Evolutionary conservation across 2,329 filamentous ascomycete species (phyloP), one percentile per base, ranked within the genome.

Genomic region (Metarhizium brunneum): DNA sequence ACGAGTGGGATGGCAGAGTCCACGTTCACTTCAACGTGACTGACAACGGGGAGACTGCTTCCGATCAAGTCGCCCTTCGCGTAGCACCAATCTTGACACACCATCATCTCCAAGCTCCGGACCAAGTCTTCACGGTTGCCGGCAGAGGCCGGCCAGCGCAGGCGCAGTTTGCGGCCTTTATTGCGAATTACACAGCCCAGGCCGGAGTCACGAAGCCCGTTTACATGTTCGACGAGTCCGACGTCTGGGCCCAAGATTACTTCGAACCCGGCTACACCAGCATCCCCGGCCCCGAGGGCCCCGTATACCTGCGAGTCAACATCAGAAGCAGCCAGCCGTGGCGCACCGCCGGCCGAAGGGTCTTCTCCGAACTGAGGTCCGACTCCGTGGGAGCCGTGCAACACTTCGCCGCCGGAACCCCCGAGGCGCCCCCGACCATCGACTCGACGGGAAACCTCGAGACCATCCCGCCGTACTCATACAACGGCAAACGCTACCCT

Each of bases 1-100:
- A 47, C 0, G 58, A 35, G 4, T 71, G 68, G 68, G 61, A 70
- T 16, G 68, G 67, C 3, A 56, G 57, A 0, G 65, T 62, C 43
- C 63, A 14, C 8, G 59, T 67, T 35, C 55, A 58, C 7, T 70
- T 74, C 53, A 61, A 60, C 10, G 63, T 74, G 1, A 53, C 55
- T 10, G 64, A 66, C 50, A 58, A 59, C 0, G 52, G 55, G 0
- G 35, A 56, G 4, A 57, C 48, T 13, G 54, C 56, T 1, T 60
- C 56, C 0, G 69, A 70, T 52, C 57, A 49, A 1, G 69, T 74
- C 2, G 60, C 59, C 3, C 57, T 75, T 4, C 68, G 66, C 3
- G 64, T 72, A 6, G 71, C 72, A 1, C 72, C 72, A 0, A 63
- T 74, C 2, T 59, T 74, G 11, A 66, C 64, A 2, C 71, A 74